Base-by-base conservation (phyloP, 2,329 filamentous ascomycete genomes). In the Ophidiomyces ophidiicola region DNA sequence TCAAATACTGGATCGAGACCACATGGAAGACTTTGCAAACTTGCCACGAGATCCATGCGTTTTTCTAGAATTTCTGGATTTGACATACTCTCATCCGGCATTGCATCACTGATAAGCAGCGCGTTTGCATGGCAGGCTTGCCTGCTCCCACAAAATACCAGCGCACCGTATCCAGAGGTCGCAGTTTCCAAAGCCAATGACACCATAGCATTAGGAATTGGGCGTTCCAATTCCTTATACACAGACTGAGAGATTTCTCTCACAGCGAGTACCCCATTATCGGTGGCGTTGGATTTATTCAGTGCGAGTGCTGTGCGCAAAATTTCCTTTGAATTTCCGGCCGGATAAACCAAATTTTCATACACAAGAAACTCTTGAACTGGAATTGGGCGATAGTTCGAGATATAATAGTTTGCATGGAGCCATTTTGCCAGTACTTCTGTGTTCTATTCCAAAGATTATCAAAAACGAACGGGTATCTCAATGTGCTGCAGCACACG, bases 321-420 rank as follows among this genome's bases (percentile, higher is more conserved):
- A 28, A 80, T 62, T 35, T 64, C 68, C 34, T 66, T 70, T 6
- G 73, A 74, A n/a, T 63, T 72, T 20, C 69, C 69, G 14, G 75
- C 72, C 3, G 71, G 68, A 49, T 82, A 84, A 6, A 85, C 68
- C 4, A 68, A 68, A 42, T 80, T 74, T 32, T 84, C 78, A 52
- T 76, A 80, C 3, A 85, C 80, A 1, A 86, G 63, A 51, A 82
- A 73, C 50, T 86, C 82, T 36, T 83, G 71, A 15, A 87, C 76
- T 0, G 81, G 80, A n/a, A 87, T 68, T 1, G 82, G 81, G 1
- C 76, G 71, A 53, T 84, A 86, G 39, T 69, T 72, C 2, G 81
- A 85, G 48, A 78, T 74, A 50, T 83, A 85, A 34, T 74, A 80
- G 49, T 79, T 78, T 1, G 76, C 80, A 32, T 71, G 62, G 11